Conservation (phyloP, 1,284 basidiomycete genomes). For the Leucoagaricus sp. region DNA sequence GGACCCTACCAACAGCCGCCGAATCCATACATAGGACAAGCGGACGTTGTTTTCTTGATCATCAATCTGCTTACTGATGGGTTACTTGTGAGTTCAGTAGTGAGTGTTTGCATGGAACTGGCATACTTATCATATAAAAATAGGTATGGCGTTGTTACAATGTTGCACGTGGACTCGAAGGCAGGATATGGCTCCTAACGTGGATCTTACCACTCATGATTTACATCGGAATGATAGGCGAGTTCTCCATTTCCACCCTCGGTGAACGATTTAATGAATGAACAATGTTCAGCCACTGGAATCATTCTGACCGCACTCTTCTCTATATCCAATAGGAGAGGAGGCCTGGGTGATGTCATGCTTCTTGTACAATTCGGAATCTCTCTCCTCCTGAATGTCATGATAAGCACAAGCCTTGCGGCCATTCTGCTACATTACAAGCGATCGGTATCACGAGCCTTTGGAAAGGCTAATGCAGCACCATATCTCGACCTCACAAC, state of each 20-base stretch:
- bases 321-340: background rate
- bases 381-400: background rate
- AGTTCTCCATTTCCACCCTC: background rate
- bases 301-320: background rate
- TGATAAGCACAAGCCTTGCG: background rate
- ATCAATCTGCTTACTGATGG: conserved; percentile 10
- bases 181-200: background rate
- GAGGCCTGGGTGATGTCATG: background rate
- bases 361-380: background rate
- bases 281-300: background rate
- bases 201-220: background rate
- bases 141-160: conserved; percentile 6
- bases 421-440: background rate
- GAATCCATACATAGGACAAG: background rate
- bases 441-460: background rate
- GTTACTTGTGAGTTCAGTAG: background rate
- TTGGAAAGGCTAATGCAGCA: background rate
- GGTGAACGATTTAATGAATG: background rate
- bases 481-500: background rate
- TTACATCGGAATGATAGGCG: conserved; percentile 3
- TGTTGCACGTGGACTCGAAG: background rate
- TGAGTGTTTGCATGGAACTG: background rate
- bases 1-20: background rate
- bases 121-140: background rate
- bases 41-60: background rate